Conservation (phyloP, 148 eudicot genomes). For the Camellia granthamiana region DNA sequence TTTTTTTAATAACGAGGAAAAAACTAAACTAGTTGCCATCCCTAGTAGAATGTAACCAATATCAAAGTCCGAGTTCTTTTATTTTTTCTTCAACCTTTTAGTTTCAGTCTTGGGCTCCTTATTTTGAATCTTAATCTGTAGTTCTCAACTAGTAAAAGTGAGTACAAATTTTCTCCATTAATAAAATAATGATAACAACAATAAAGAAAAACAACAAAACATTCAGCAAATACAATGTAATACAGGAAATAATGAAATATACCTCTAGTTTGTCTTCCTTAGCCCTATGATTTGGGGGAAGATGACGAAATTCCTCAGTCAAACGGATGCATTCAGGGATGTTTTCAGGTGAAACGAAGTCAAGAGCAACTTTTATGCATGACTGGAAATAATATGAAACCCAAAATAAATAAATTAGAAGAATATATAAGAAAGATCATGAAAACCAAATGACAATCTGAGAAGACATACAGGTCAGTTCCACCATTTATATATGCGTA, state of each 20-base stretch:
- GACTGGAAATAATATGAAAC: conserved; percentile 18
- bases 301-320: conserved; percentile 33
- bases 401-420: background rate
- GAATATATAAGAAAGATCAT: background rate
- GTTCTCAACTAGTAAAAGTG: background rate
- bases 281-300: conserved; percentile 26
- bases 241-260: background rate
- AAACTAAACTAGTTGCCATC: too few species aligned
- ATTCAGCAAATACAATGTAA: background rate
- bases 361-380: conserved; percentile 38
- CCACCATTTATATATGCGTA: background rate
- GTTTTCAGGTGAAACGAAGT: conserved; percentile 38
- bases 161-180: background rate
- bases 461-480: background rate
- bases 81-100: background rate
- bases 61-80: background rate
- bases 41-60: background rate
- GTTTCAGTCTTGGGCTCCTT: background rate
- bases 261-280: conserved; percentile 38
- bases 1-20: too few species aligned
- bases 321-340: conserved; percentile 29
- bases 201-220: background rate
- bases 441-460: background rate
- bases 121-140: background rate
- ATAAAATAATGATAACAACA: background rate